Conservation (phyloP, 202 grass and related monocot genomes). For the Brachypodium distachyon region DNA sequence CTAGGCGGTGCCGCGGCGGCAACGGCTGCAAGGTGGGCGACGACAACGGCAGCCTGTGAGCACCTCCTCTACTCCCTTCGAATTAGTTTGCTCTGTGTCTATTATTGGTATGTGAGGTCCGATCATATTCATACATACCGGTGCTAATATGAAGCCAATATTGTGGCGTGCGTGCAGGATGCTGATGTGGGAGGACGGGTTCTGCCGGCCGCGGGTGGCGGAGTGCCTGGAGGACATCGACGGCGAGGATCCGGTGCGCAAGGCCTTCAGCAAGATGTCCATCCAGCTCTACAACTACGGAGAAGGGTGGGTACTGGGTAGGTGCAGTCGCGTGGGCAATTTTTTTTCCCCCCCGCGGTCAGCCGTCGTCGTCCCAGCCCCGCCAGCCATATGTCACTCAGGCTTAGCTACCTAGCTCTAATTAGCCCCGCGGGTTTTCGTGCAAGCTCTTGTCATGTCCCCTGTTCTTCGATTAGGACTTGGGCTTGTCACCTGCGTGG, state of each 20-base stretch:
- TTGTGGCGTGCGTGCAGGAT: conserved; percentile 34
- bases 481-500: background rate
- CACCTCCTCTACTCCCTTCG: background rate
- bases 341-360: background rate
- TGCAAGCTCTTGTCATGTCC: background rate
- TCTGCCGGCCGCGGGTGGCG: conserved; percentile 63
- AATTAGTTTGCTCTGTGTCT: background rate
- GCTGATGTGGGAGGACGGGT: conserved; percentile 99
- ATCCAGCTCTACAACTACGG: conserved; percentile 99
- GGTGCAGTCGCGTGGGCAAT: conserved; percentile 55
- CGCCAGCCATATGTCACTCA: background rate
- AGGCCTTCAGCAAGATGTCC: conserved; percentile 99
- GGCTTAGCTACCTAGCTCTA: background rate
- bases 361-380: background rate
- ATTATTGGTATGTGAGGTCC: background rate
- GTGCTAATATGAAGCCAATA: background rate
- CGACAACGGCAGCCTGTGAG: conserved; percentile 98
- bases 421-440: conserved; percentile 24
- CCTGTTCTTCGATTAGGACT: conserved; percentile 40
- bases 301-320: conserved; percentile 99
- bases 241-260: conserved; percentile 78
- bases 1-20: conserved; percentile 84
- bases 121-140: background rate
- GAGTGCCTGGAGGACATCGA: conserved; percentile 80
- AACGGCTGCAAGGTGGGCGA: conserved; percentile 97